Evolutionary conservation across 2,329 filamentous ascomycete species (phyloP), one percentile per base, ranked within the genome.

Genomic region (Cladosporium sp.): DNA sequence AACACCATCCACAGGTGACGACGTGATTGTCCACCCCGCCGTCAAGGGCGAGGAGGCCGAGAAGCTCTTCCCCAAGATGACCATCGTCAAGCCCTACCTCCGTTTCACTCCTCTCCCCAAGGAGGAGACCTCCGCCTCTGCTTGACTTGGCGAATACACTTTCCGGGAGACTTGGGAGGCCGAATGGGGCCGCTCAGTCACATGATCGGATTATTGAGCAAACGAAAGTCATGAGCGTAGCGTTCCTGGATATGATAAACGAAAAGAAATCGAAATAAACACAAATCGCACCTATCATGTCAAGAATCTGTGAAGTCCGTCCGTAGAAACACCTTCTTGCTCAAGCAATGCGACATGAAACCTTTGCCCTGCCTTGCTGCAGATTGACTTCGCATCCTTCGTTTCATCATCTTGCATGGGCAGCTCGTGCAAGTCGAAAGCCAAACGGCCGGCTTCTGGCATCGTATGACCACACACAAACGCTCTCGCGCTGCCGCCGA

Each of bases 1-100:
- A 57, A 57, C 28, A 51, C 25, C 40, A 10, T 20, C 24, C 25
- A 25, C 52, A 55, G 65, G 69, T 60, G 80, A 83, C 65, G 82
- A 85, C 69, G 82, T 85, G 61, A 85, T 85, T 65, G 83, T 86
- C 42, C 81, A 83, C 71, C 82, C 83, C 56, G 73, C 71, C 62
- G 77, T 85, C 68, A 82, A 78, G 72, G 83, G 78, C 65, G 80
- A 83, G 58, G 75, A 82, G 67, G 83, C 82, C 24, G 80, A 83
- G 75, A 77, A 79, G 64, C 73, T 82, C 56, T 85, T 83, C 75
- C 82, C 82, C 10, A 75, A 84, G 62, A 78, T 85, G 72, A 79
- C 77, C 66, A 81, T 84, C 60, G 80, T 86, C 61, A 85, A 84
- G 78, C 83, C 83, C 40, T 85, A 85, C 74, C 75, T 85, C 56